Evolutionary conservation across 2,329 filamentous ascomycete genomes (phyloP), one percentile per base, ranked within the genome.

Genomic region (Alternaria sp.): DNA sequence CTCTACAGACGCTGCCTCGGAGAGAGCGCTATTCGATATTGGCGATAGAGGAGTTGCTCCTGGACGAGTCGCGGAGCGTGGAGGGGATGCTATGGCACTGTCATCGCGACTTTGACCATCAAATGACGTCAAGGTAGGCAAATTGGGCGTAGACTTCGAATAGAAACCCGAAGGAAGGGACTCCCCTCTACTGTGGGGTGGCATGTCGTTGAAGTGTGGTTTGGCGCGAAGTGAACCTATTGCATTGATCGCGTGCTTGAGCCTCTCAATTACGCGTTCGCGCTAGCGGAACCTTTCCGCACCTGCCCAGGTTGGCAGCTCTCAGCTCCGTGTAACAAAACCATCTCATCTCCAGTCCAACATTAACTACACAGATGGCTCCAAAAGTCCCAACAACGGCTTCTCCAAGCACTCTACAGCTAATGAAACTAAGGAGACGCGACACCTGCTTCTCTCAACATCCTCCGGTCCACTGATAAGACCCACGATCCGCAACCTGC

Each of bases 81-180:
- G 63, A 57, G 56, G 46, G 23, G 66, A 61, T 43, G 64, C 18
- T 15, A 50, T 5, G 6, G 58, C 11, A 15, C 51, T 12, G 23
- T 45, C 20, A 3, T 55, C 50, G 44, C 63, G 59, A 56, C 60
- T 26, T 21, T 61, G 63, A 12, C 64, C 67, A 28, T 72, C 63
- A 8, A 81, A 75, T 4, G 79, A 77, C 53, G 67, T 71, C n/a
- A 82, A 67, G 0, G 82, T 83, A 2, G 83, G 79, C 2, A 84
- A 74, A 59, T 84, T 83, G 6, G 83, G 83, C 3, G 83, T 84
- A 0, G 83, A 84, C 60, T 81, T 81, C 33, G 83, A 84, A 58
- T 83, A 81, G 59, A 82, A 75, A 23, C 79, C 80, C n/a, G 73
- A 53, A 23, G 80, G 81, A 3, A 80, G 70, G 5, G 70, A 65